Base-by-base conservation (phyloP, 1,284 basidiomycete genomes). In the Ceratorhiza oryzae-sativae region DNA sequence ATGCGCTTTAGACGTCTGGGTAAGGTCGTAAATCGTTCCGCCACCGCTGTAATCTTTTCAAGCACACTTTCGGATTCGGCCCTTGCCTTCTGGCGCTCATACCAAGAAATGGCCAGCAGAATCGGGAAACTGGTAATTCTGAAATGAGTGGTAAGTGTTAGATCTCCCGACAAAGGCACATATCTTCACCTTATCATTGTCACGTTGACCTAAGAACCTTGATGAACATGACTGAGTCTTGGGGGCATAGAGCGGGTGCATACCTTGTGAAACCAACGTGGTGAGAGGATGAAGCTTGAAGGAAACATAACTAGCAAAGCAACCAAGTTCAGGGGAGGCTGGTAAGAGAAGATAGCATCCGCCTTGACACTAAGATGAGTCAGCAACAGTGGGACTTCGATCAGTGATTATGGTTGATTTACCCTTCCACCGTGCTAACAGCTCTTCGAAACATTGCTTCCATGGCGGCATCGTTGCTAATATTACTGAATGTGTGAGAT, bases 381-480 rank as follows among this genome's bases (percentile, higher is more conserved):
- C 6, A 39, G 6, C 36, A n/a, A n/a, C 13, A 39, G 36, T 25
- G 56, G 27, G 74, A 74, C 63, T 74, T 80, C 76, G 81, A 75
- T 79, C 73, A 77, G n/a, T n/a, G n/a, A n/a, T n/a, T n/a, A n/a
- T n/a, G n/a, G n/a, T 75, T 13, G 4, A 18, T 78, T 49, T 78
- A 90, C 91, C 94, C 94, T 84, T 96, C 94, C 41, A 97, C 89
- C 0, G 94, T 95, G 10, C 88, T 90, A 0, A 96, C 94, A 0
- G 95, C 94, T 78, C 90, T 90, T 62, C 95, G 86, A 79, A 95
- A 97, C 93, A 97, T 94, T 3, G 91, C 93, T 84, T 97, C 95
- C 4, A 95, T 94, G 12, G 88, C 88, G 20, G 95, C 95, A 81
- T 97, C 95, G 76, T 93, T 90, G 74, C 90, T 95, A 77, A 97